Evolutionary conservation across 768 basidiomycete species (phyloP), one percentile per base, ranked within the genome.

Genomic region (Russula compacta): DNA sequence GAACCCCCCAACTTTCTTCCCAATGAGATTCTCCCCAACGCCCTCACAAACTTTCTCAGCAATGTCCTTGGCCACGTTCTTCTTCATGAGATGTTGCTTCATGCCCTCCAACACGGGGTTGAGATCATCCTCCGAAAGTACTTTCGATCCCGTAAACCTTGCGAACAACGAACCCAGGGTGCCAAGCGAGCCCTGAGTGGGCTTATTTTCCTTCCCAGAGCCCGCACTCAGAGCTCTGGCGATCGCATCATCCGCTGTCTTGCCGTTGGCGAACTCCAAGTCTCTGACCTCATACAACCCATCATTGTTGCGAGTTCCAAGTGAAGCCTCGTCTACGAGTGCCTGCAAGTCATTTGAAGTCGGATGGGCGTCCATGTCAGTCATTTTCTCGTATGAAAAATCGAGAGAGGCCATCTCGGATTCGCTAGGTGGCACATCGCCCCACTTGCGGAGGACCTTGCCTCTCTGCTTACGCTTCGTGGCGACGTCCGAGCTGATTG

Each of bases 11-110:
- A 95, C 83, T 72, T 91, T 94, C 74, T 90, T 92, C 6, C 97
- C 97, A 11, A 94, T 81, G 36, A 99, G 79, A 46, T 82, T 83
- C 69, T 92, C 85, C 0, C 92, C 92, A n/a, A 99, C 93, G 6
- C 89, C 84, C 70, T 95, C 93, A 68, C 94, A 95, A 11, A 99
- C 83, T 72, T 94, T 92, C 63, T 95, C 92, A 12, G 95, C 80
- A 64, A 98, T 98, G 61, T 95, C 93, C 73, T 84, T 90, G 4
- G 97, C 97, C 5, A 99, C 97, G 69, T 99, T 99, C 79, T 98
- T 98, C 75, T 88, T 85, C 94, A 98, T 98, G 48, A 99, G 78
- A 73, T 98, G 95, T 63, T 95, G 92, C 72, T 95, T 94, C 94
- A 98, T 98, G 17, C 85, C 90, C 53, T 87, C 87, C 48, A 98